Evolutionary conservation across 2,329 filamentous ascomycete genomes (phyloP).

Genomic region (Ambrosiella cleistominuta): DNA sequence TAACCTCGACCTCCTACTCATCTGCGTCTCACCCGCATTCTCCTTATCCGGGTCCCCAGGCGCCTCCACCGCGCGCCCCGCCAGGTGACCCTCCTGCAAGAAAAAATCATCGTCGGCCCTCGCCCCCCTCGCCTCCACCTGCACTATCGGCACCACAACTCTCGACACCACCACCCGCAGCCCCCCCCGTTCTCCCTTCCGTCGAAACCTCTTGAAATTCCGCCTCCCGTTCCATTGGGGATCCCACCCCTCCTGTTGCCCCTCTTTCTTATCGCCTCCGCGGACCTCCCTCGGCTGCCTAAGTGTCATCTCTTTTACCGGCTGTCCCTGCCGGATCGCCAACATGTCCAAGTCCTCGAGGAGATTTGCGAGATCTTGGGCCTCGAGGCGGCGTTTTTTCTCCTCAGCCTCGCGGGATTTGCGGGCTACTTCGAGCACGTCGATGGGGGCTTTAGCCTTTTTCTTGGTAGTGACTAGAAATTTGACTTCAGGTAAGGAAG

Average conservation of each 20-base stretch:
- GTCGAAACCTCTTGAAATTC: conserved; percentile 83
- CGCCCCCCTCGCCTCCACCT: conserved; percentile 50
- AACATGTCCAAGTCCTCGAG: conserved; percentile 52
- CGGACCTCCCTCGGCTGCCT: conserved; percentile 17
- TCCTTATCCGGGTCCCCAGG: neutral
- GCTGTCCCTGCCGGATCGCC: conserved; percentile 54
- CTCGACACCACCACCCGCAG: conserved; percentile 25
- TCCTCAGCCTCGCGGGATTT: conserved; percentile 48
- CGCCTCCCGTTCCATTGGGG: conserved; percentile 82
- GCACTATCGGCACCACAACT: conserved; percentile 53
- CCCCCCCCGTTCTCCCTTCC: conserved; percentile 29
- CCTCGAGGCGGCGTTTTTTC: conserved; percentile 37
- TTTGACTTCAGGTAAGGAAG: conserved; percentile 19
- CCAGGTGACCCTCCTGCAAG: conserved; percentile 33
- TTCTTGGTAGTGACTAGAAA: conserved; percentile 21
- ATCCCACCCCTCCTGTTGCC: conserved; percentile 51
- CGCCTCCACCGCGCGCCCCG: conserved; percentile 1
- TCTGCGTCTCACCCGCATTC: neutral
- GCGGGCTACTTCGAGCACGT: conserved; percentile 50
- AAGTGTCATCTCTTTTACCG: conserved; percentile 62
- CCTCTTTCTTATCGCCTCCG: conserved; percentile 18
- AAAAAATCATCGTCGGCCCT: conserved; percentile 65
- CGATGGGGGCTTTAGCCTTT: conserved; percentile 38
- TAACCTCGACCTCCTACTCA: neutral
- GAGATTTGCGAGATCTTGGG: conserved; percentile 32